Evolutionary conservation across 2,329 filamentous ascomycete species (phyloP), one percentile per base, ranked within the genome.

Genomic region (Aspergillus sp.): DNA sequence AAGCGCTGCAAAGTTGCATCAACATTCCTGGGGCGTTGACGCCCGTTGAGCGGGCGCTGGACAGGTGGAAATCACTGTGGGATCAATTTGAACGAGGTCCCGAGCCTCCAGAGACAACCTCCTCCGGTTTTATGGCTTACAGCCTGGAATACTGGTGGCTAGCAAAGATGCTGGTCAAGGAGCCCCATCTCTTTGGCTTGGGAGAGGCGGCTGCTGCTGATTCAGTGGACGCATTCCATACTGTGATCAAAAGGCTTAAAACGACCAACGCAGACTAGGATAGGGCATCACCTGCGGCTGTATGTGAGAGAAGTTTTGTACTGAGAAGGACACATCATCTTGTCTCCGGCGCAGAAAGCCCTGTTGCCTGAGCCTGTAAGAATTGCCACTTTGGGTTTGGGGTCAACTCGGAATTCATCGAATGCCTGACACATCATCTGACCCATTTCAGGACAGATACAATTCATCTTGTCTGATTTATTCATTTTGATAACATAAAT

Each of bases 91-190:
- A 17, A 11, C n/a, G 6, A 3, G 7, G n/a, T 0, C 14, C 45
- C 17, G 35, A 38, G 11, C 6, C 32, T 2, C 13, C 11, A 13
- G 24, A 40, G 19, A 2, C 36, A 4, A 45, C 11, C 43, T n/a
- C 22, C 4, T 44, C 41, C 19, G 46, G 46, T 3, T 49, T 49
- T 36, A 49, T 49, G 46, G 30, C 17, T 0, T 35, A 49, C 17
- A 32, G 20, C 19, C 22, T 42, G 8, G 46, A 49, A 26, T 49
- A 16, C 22, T 49, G 46, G 46, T 49, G 46, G 46, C 9, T 49
- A 33, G 46, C 46, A 32, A 49, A 42, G 10, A 26, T 17, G 22
- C 36, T 49, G 6, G 35, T 42, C 24, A 38, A 19, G 35, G 16
- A 30, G 7, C 46, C 46, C 6, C 35, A 14, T 38, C 14, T 38